phyloP scores from a whole-genome alignment of 768 basidiomycete genomes.

The Tremella mesenterica region DNA sequence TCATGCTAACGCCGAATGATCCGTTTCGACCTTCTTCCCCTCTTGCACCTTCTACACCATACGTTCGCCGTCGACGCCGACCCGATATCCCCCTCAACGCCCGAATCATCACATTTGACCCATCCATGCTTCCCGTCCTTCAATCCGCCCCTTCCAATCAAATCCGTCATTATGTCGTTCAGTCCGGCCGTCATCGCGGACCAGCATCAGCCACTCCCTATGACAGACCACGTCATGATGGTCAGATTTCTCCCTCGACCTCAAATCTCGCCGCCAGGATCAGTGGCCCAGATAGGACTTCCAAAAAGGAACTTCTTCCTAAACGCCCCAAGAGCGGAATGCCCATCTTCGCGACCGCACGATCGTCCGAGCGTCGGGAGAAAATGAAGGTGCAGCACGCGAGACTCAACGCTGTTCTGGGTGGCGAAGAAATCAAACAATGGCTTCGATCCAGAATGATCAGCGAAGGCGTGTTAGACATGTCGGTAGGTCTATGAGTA shows the following conservation, averaged over 20 bases:
- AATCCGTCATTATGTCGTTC: not conserved
- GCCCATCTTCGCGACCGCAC: conserved; percentile 3
- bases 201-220: conserved; percentile 5
- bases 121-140: conserved; percentile 1
- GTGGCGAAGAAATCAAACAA: conserved; percentile 25
- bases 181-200: conserved; percentile 11
- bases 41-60: not conserved
- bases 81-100: not conserved
- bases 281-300: not conserved
- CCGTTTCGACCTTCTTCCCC: not conserved
- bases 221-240: conserved; percentile 1
- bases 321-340: conserved; percentile 10
- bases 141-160: not conserved
- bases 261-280: not conserved
- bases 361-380: conserved; percentile 5
- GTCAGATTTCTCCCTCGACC: not conserved
- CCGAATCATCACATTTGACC: not conserved
- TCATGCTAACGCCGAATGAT: not conserved
- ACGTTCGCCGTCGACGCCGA: not conserved
- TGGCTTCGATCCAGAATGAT: conserved; percentile 25
- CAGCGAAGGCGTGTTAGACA: conserved; percentile 21
- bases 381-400: conserved; percentile 2
- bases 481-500: conserved; percentile 22
- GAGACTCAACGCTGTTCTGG: conserved; percentile 20
- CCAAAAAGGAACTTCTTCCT: too few species aligned